These are phyloP conservation scores for Mycena venus DNA, from an alignment of 768 basidiomycete species.

Conservation along the genomic window DNA sequence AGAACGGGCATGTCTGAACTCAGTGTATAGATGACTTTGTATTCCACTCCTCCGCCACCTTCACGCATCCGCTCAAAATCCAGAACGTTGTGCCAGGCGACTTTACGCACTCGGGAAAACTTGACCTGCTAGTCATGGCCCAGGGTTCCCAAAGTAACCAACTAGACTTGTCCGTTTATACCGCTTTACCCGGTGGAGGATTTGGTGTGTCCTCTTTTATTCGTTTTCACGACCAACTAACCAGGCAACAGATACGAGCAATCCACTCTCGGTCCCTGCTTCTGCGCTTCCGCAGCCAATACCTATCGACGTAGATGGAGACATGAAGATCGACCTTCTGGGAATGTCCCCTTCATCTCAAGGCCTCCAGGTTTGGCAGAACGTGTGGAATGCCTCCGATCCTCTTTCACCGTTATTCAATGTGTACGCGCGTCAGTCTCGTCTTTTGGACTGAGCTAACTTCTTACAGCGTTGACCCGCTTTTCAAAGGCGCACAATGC, in stretches of 20 bases:
- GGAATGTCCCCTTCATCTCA: conserved; percentile 66
- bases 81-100: conserved; percentile 93
- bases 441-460: background rate
- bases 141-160: conserved; percentile 61
- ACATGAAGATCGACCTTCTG: conserved; percentile 91
- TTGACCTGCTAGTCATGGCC: conserved; percentile 93
- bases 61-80: conserved; percentile 70
- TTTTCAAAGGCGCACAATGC: conserved; percentile 77
- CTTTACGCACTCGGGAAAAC: conserved; percentile 91
- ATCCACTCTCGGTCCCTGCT: conserved; percentile 66
- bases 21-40: conserved; percentile 65
- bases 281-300: conserved; percentile 87
- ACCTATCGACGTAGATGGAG: conserved; percentile 87
- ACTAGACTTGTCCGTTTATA: conserved; percentile 79
- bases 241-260: conserved; percentile 48
- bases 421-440: conserved; percentile 59
- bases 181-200: conserved; percentile 70
- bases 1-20: conserved; percentile 12
- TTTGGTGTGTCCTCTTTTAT: conserved; percentile 64
- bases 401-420: conserved; percentile 69
- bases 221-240: background rate
- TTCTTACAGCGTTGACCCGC: conserved; percentile 65
- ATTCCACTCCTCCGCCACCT: conserved; percentile 63
- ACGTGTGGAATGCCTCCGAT: conserved; percentile 78
- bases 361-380: conserved; percentile 80